Base-by-base conservation (phyloP, 257 asterid genomes). In the Gynochthodes officinalis region DNA sequence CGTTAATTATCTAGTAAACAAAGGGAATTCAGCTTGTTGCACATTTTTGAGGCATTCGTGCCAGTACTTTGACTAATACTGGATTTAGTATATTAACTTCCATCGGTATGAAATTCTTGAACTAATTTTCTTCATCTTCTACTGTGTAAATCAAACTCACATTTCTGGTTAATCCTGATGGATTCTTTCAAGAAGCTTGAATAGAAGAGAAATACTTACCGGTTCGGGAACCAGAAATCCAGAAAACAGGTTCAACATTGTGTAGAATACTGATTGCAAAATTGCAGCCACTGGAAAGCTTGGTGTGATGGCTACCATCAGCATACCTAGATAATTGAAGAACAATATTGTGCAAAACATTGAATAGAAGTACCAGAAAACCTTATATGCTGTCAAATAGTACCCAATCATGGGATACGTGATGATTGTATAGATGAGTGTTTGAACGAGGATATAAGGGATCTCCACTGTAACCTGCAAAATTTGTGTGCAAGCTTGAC, bases 381-480 rank as follows among this genome's bases (percentile, higher is more conserved):
- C 69, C 81, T 88, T 88, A 33, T 78, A 84, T 0, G 46, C 87
- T 7, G 86, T 73, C 84, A 80, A 78, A 65, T 80, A 46, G 77
- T 84, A 88, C 71, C 93, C 90, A 25, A 86, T 84, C 90, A 86
- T 85, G 7, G 90, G 89, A 73, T 82, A 88, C 13, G 89, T 84
- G 69, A 88, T 79, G 62, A 75, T 64, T 19, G 89, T 83, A 72
- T 68, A 84, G 2, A 64, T 75, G 28, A 88, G 32, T 28, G 94
- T 44, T 70, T 84, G 94, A 37, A 75, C 75, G 8, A 84, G 74
- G 67, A 84, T 69, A 69, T 82, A 88, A 0, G 94, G 91, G 32
- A 86, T 76, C 82, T 88, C 94, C 9, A 88, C 71, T 4, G 74
- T 10, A 13, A 86, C 90, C 93, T 88, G 72, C 42, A 75, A 73